Evolutionary conservation across 75 land plant genomes (phyloP), one percentile per base, ranked within the genome.

Genomic region (Cryptomeria japonica): DNA sequence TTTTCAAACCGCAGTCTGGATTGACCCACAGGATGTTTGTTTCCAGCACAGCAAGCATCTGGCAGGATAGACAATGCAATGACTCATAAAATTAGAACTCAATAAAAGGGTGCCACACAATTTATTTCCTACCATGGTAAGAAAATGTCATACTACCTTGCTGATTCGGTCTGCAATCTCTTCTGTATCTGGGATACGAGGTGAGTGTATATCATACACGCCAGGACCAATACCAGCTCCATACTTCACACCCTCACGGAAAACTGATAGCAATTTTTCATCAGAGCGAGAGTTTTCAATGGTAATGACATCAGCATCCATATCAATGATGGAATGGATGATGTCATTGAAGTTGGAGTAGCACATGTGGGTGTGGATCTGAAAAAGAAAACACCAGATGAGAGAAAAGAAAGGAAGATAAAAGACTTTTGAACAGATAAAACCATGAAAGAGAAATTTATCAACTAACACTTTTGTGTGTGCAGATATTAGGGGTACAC

Each of bases 271-370:
- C 11, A 93, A 85, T 82, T 93, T 93, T 91, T 93, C 94, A 78
- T 93, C 94, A 2, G 94, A 93, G 14, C 94, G 91, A 6, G 94
- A 93, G 61, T 93, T 93, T 87, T 93, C 94, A 61, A 93, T 93
- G 51, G 94, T 93, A 86, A 90, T 90, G 44, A 90, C 91, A 84
- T 87, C 90, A 46, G 92, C 92, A 84, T 91, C 92, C 92, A 91
- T 91, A 86, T 90, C 91, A 85, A 91, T 91, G 83, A 91, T 91
- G 83, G 92, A 87, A 49, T 87, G 88, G 87, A 91, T 91, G 87
- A 91, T 91, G 39, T 91, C 92, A 58, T 91, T 91, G 86, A 89
- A 91, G 86, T 91, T 83, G 38, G 92, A 90, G 49, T 90, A 90
- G 91, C 87, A 90, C 91, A 90, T 90, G 56, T 90, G 91, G 15